A percentile compares a stretch with the other conserved stretches of the same genome.
Evolutionary conservation across 2,329 filamentous ascomycete species (phyloP).

Genomic region (Chaetothyriales sp.): DNA sequence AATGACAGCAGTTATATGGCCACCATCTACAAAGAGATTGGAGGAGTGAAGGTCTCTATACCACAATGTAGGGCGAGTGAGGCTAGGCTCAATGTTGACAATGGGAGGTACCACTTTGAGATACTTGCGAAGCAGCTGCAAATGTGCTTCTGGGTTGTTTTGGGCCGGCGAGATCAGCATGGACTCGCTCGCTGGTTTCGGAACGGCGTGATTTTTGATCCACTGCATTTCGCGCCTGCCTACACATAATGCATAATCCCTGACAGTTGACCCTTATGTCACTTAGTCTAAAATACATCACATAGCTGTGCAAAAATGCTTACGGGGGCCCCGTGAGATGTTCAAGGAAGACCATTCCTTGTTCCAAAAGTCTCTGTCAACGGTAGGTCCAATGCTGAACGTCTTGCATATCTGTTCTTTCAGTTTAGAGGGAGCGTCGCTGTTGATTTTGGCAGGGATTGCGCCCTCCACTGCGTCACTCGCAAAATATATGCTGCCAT

Average conservation of each 20-base stretch:
- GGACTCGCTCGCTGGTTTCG: not conserved
- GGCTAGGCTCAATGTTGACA: not conserved
- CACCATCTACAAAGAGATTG: not conserved
- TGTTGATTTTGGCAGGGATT: not conserved
- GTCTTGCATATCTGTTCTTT: not conserved
- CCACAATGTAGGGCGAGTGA: not conserved
- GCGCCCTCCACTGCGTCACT: not conserved
- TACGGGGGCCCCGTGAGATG: not conserved
- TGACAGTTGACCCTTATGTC: not conserved
- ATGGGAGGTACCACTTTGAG: not conserved
- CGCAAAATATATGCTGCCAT: not conserved
- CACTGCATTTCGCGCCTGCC: not conserved
- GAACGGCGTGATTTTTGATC: not conserved
- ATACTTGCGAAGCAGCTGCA: not conserved
- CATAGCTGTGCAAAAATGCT: not conserved
- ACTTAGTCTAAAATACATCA: not conserved
- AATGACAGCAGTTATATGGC: conserved; percentile 27
- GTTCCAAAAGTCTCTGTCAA: not conserved
- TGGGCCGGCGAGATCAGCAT: not conserved
- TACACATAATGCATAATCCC: not conserved
- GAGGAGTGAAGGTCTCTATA: not conserved
- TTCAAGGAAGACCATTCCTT: not conserved
- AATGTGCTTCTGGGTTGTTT: not conserved
- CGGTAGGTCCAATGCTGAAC: not conserved
- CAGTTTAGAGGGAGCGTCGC: not conserved